Evolutionary conservation across 2,329 filamentous ascomycete genomes (phyloP), one percentile per base, ranked within the genome.

Genomic region (Diaporthe vexans): DNA sequence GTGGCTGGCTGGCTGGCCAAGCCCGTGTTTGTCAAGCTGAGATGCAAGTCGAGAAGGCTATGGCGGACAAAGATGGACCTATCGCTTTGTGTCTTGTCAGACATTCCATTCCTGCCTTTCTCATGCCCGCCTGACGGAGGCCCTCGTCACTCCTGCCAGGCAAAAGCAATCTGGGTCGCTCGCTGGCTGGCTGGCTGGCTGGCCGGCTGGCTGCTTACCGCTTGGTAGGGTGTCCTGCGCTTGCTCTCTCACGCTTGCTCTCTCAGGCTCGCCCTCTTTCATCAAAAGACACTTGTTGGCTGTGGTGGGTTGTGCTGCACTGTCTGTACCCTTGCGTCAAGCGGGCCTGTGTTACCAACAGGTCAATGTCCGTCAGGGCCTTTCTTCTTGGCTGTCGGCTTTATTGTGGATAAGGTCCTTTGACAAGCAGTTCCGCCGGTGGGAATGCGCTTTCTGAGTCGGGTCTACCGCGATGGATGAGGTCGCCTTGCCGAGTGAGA

Each of bases 31-130:
- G 71, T 71, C 57, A 48, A 59, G 1, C 59, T 33, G 56, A 26
- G 56, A 69, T 73, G 57, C 57, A 73, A 35, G 37, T 71, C 57
- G 71, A 70, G 56, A 71, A 59, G 51, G 54, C 63, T 8, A 4
- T 33, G 40, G 33, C 57, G 67, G 46, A 43, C 54, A 52, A 73
- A 73, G 35, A 70, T 67, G 33, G 54, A 63, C 57, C 57, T 54
- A 51, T 61, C 54, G 37, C 43, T 48, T 73, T 68, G 17, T 61
- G 26, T 57, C 52, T 59, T 58, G 68, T 75, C 67, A 75, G 72
- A 56, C 48, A 10, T 56, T 13, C 46, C 46, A 52, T 40, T 54
- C 48, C 63, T 40, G 63, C 48, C 63, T 40, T 68, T 68, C 48
- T 68, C 65, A 56, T 59, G 46, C 29, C 35, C 15, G 10, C 4